These are phyloP conservation scores for Venturia asperata DNA, from an alignment of 2,329 filamentous ascomycete species.

Conservation along the genomic window DNA sequence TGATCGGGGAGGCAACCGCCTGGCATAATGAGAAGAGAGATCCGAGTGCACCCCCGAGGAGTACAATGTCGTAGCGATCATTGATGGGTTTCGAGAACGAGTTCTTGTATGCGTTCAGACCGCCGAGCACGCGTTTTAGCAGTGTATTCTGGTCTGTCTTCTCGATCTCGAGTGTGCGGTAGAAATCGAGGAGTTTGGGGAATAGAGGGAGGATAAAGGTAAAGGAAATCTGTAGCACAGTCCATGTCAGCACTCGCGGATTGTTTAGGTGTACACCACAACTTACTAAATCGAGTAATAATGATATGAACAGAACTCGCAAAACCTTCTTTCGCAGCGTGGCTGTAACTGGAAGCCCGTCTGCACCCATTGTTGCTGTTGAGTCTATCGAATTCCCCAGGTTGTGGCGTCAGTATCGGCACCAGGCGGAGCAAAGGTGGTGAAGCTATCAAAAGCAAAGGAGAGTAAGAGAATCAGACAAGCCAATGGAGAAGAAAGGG, in stretches of 20 bases:
- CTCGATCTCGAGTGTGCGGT: constrained; percentile 68
- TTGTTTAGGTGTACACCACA: constrained; percentile 3
- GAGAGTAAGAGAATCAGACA: background rate
- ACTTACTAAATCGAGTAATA: constrained; percentile 80
- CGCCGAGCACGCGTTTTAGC: constrained; percentile 70
- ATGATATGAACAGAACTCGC: constrained; percentile 78
- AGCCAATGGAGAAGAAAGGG: background rate
- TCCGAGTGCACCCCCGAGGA: constrained; percentile 86
- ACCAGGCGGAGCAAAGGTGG: background rate
- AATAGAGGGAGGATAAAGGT: constrained; percentile 97
- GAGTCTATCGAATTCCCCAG: background rate
- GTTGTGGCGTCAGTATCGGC: background rate
- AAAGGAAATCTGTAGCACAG: constrained; percentile 70
- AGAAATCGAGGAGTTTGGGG: constrained; percentile 91
- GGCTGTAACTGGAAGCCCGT: constrained; percentile 33
- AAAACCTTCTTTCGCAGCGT: constrained; percentile 69
- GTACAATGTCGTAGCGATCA: constrained; percentile 91
- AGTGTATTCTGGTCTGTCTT: constrained; percentile 49
- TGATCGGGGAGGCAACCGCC: constrained; percentile 84
- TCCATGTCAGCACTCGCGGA: background rate
- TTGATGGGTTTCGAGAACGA: constrained; percentile 89
- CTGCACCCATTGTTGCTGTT: constrained; percentile 2
- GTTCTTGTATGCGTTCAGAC: constrained; percentile 90
- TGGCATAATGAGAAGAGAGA: constrained; percentile 92
- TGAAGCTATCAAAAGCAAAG: background rate